Base-by-base conservation (phyloP, 1,139 yeast species). In the Scheffersomyces illinoinensis region DNA sequence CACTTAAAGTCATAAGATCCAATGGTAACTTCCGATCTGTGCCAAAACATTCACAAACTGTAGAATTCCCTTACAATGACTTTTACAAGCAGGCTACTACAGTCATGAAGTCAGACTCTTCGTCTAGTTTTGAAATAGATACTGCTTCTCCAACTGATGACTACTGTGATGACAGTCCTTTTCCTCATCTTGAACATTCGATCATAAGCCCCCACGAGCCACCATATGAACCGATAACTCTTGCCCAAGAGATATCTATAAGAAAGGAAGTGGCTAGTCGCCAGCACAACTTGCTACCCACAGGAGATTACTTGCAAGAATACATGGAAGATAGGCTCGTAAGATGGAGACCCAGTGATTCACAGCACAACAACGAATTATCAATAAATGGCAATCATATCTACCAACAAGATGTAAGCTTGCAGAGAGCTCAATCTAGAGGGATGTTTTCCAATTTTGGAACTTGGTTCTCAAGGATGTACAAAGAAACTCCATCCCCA, bases 321-420 rank as follows among this genome's bases (percentile, higher is more conserved):
- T 74, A 72, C 54, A 79, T 85, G 83, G 89, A 86, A 63, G 85
- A 83, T 20, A 71, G 84, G 52, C 65, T 86, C 56, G 69, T 82
- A 0, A 71, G 87, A 53, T 86, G 87, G 85, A 76, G 83, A 58
- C 85, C 88, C 2, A 75, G 81, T 4, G 76, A 74, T 8, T 79
- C 86, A 0, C 82, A 82, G 50, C 77, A 75, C 53, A 76, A 73
- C 54, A 69, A 72, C 26, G 80, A 76, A 18, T 71, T 67, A 8
- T 64, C 76, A 0, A 61, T 82, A 52, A 66, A 68, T 49, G 85
- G 83, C 0, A 65, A 58, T 4, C 86, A 83, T 61, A 84, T 85
- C 0, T 83, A 67, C 58, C 80, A 78, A 60, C 55, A 53, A 46
- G 51, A 48, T 20, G 24, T 33, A 33, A 33, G 17, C 12, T 33